Percentiles rank a stretch among this genome's conserved stretches.
These are phyloP conservation scores for Mallotus repandus DNA, from an alignment of 441 rosid genomes.

Conservation along the genomic window DNA sequence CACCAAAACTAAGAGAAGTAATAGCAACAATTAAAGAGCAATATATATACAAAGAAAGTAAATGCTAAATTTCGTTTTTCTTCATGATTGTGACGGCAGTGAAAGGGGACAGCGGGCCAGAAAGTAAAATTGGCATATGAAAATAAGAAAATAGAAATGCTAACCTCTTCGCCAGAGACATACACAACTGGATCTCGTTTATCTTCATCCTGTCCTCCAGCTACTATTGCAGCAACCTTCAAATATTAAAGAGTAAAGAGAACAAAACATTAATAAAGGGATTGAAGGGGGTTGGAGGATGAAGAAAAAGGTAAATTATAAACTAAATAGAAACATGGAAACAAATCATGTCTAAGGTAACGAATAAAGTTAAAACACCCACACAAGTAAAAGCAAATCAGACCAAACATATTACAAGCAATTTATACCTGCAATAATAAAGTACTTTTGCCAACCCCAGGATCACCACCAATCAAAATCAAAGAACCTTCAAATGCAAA, in stretches of 20 bases:
- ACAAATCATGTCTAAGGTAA: neutral
- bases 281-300: neutral
- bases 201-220: constrained; percentile 48
- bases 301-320: neutral
- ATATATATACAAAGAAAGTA: too few relatives aligned
- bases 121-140: neutral
- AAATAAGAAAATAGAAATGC: constrained; percentile 8
- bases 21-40: too few relatives aligned
- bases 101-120: neutral
- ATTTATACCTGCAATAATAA: constrained; percentile 67
- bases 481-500: constrained; percentile 49
- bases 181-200: constrained; percentile 68
- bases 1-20: too few relatives aligned
- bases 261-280: constrained; percentile 10
- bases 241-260: constrained; percentile 30
- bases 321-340: constrained; percentile 8
- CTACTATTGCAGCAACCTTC: constrained; percentile 69
- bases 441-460: constrained; percentile 98
- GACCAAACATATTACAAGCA: neutral
- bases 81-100: neutral
- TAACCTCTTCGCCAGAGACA: constrained; percentile 92
- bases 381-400: neutral
- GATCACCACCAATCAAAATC: constrained; percentile 91
- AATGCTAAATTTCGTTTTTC: neutral
- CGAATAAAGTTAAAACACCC: neutral